Conservation (phyloP, 495 filamentous ascomycete species). For the Xanthoparmelia taractica region DNA sequence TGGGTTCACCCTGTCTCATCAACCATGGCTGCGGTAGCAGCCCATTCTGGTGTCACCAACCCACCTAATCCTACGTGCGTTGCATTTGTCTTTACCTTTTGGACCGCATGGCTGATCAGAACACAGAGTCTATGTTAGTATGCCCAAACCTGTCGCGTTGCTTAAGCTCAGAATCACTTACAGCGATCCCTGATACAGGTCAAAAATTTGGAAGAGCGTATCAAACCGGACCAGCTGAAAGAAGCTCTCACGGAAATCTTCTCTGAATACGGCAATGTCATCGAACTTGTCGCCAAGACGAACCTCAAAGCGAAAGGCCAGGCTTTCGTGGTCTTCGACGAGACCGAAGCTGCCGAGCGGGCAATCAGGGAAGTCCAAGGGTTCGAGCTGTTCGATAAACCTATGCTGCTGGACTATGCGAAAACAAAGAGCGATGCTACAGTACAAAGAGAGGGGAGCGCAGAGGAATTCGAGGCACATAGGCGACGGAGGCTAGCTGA, state of each 20-base stretch:
- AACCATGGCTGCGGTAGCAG: constrained; percentile 13
- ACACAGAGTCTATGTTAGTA: constrained; percentile 25
- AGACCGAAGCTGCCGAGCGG: constrained; percentile 59
- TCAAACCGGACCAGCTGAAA: constrained; percentile 73
- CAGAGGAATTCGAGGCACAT: constrained; percentile 79
- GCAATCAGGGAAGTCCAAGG: constrained; percentile 88
- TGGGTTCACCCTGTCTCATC: no score
- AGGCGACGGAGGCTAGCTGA: constrained; percentile 80
- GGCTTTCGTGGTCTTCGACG: constrained; percentile 92
- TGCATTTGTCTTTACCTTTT: background rate
- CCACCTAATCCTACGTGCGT: constrained; percentile 19
- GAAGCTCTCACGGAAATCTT: constrained; percentile 72
- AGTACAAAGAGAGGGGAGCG: constrained; percentile 60
- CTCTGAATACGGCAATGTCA: constrained; percentile 78
- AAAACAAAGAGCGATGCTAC: constrained; percentile 83
- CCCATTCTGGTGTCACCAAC: constrained; percentile 11
- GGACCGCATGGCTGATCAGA: constrained; percentile 4
- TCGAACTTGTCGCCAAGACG: constrained; percentile 88
- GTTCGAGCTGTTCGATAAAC: constrained; percentile 90
- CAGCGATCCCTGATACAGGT: constrained; percentile 43
- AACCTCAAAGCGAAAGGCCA: constrained; percentile 92
- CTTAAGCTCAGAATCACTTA: background rate
- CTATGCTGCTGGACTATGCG: constrained; percentile 82
- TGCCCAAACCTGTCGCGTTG: background rate
- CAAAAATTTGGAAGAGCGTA: constrained; percentile 86